Evolutionary conservation across 768 basidiomycete species (phyloP).

Genomic region (Boletales sp.): DNA sequence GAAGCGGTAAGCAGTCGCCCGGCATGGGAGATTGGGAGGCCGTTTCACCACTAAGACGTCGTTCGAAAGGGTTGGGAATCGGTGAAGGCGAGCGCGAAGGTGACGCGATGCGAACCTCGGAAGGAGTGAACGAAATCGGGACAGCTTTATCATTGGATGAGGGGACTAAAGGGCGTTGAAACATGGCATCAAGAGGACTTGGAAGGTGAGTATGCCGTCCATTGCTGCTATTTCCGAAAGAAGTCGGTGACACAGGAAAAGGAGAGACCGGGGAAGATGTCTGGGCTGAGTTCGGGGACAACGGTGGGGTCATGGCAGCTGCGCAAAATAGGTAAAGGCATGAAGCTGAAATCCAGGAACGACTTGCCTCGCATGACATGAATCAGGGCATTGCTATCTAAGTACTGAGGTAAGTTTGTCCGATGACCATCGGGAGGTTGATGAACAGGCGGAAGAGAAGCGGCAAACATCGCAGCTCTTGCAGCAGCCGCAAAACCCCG

Average conservation of each 20-base stretch:
- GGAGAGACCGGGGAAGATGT: constrained; percentile 35
- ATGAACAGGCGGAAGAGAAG: constrained; percentile 15
- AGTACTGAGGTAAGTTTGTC: constrained; percentile 38
- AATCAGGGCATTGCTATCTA: constrained; percentile 42
- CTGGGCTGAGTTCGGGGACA: constrained; percentile 32
- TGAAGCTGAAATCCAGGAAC: background rate
- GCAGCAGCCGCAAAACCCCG: constrained; percentile 77
- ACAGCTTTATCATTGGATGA: constrained; percentile 15
- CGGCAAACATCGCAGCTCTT: constrained; percentile 52
- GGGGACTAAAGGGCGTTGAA: constrained; percentile 1
- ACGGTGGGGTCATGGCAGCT: constrained; percentile 32
- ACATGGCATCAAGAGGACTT: constrained; percentile 16
- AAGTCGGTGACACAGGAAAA: constrained; percentile 22
- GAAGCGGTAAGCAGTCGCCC: constrained; percentile 35
- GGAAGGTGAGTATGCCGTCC: constrained; percentile 18
- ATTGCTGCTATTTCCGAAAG: constrained; percentile 10
- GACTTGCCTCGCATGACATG: constrained; percentile 30
- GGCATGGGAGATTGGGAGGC: constrained; percentile 21
- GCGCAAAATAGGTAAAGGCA: constrained; percentile 9
- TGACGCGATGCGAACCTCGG: constrained; percentile 25
- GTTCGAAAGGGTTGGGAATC: constrained; percentile 87
- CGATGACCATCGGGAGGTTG: constrained; percentile 18
- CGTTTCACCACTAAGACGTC: constrained; percentile 81
- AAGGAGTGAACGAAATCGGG: constrained; percentile 16
- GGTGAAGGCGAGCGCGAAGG: constrained; percentile 30